A percentile compares a stretch with the other conserved stretches of the same genome.
Conservation (phyloP, 164 flowering plant species). For the Aristolochia contorta region DNA sequence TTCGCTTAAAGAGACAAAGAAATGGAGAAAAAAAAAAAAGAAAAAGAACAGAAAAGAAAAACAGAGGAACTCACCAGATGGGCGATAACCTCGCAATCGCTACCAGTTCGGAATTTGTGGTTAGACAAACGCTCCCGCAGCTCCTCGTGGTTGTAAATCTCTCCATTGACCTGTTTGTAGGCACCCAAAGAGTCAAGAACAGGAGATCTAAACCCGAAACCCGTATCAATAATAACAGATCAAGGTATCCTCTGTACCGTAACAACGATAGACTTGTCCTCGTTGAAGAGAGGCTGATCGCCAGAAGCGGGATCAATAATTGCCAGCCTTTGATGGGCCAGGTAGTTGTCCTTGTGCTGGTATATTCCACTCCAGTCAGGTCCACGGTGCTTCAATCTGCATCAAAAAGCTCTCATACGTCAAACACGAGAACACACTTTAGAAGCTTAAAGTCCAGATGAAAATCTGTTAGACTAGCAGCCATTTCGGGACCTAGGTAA, state of each 20-base stretch:
- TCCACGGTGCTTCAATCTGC: conserved; percentile 94
- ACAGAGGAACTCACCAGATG: conserved; percentile 54
- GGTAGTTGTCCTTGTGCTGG: conserved; percentile 63
- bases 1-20: neutral
- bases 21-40: neutral
- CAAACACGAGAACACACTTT: no score
- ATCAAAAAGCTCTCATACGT: neutral
- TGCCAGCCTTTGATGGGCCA: conserved; percentile 87
- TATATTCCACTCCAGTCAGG: conserved; percentile 98
- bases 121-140: conserved; percentile 49
- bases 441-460: no score
- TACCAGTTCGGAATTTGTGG: conserved; percentile 79
- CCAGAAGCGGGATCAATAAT: conserved; percentile 94
- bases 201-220: neutral
- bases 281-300: conserved; percentile 91
- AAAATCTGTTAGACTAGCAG: no score
- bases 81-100: conserved; percentile 95
- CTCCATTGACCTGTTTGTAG: conserved; percentile 77
- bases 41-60: neutral
- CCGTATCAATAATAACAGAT: no score
- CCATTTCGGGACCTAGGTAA: no score
- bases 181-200: neutral
- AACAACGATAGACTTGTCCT: conserved; percentile 67
- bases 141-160: conserved; percentile 90
- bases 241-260: conserved; percentile 34